Evolutionary conservation across 495 filamentous ascomycete species (phyloP), one percentile per base, ranked within the genome.

Genomic region (Penicillium simplicissimum): DNA sequence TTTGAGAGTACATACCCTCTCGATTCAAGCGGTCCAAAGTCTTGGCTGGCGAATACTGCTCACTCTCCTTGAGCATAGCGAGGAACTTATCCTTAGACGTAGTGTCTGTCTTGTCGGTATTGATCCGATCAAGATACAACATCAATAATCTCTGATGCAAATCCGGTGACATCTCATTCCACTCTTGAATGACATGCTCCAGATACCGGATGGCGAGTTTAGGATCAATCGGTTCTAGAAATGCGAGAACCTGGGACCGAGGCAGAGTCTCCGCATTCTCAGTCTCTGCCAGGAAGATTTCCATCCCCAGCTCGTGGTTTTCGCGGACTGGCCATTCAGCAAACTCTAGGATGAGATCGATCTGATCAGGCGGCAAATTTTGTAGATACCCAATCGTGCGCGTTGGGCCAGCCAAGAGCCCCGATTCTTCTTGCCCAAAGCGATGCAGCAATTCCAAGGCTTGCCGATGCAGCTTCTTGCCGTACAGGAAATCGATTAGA

Each of bases 401-500:
- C 60, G 88, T 86, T 3, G 95, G 91, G 3, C 95, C 96, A 9
- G 60, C 61, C 25, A 72, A 45, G 7, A 67, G 58, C 8, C 67
- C 84, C 15, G 86, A 79, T 10, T 91, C 84, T 8, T 84, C 83
- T 58, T 89, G 84, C 13, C 96, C 95, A 71, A 98, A 98, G 48
- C 87, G 88, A 53, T 84, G 79, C 17, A 99, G 80, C 34, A 98
- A 74, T 53, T 92, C 89, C 25, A 99, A 79, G 0, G 96, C 95
- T 62, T 94, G 87, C 17, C 88, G 86, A 71, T 99, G 95, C 13
- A 97, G 83, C 71, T 88, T 93, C 79, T 98, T 98, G 56, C 95
- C 94, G 64, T 95, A 91, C 61, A 97, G 87, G 71, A 99, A 99
- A 67, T 99, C 93, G 33, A 99, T 94, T 0, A 99, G 79, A 71